These are phyloP conservation scores for Rhizoctonia solani DNA, from an alignment of 1,284 basidiomycete species.

Conservation along the genomic window DNA sequence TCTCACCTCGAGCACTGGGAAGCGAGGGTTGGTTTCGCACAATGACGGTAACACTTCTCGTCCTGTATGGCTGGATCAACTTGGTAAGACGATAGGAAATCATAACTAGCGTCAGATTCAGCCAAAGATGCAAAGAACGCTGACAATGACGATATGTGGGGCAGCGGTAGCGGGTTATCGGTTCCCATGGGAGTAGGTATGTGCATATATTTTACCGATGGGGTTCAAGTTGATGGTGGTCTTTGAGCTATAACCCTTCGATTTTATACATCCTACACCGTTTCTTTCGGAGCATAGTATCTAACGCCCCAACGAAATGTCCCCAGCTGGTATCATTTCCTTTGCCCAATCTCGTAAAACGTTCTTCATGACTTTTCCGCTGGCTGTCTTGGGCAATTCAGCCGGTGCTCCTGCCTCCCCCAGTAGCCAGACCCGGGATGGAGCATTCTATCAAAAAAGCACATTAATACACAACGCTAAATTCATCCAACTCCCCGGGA, in stretches of 20 bases:
- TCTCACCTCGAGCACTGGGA: background rate
- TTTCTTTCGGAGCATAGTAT: no score
- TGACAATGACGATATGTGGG: no score
- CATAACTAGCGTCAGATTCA: background rate
- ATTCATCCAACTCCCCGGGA: background rate
- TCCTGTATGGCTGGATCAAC: background rate
- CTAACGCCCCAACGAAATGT: background rate
- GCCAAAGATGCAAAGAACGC: background rate
- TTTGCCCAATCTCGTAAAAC: conserved; percentile 52
- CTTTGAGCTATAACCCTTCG: no score
- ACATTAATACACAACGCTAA: background rate
- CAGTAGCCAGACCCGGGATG: conserved; percentile 81
- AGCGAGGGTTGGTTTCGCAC: conserved; percentile 5
- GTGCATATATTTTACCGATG: no score
- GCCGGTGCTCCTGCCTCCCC: conserved; percentile 60
- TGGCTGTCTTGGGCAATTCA: conserved; percentile 83
- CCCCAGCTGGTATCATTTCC: background rate
- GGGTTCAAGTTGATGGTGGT: no score
- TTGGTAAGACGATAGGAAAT: background rate
- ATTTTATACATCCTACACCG: no score
- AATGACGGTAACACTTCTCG: background rate
- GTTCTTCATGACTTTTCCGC: conserved; percentile 88
- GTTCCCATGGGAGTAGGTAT: conserved; percentile 1
- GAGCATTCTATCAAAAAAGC: conserved; percentile 60
- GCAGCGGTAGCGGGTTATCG: background rate